Base-by-base conservation (phyloP, 306 rosid genomes). In the Adenanthera pavonina region DNA sequence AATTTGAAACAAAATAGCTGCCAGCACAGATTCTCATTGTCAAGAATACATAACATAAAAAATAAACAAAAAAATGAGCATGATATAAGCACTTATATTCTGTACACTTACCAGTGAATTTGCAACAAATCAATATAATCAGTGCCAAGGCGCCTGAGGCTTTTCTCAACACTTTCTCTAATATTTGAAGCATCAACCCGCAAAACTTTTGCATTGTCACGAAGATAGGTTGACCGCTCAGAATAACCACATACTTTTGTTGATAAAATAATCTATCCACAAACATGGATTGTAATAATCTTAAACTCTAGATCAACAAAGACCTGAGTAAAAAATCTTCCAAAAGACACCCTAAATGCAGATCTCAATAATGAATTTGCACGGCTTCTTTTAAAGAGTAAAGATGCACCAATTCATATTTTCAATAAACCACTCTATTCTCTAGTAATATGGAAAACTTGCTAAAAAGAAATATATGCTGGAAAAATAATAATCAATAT, bases 121-220 rank as follows among this genome's bases (percentile, higher is more conserved):
- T 93, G 99, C 87, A 93, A 83, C 68, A 95, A 84, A 83, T 93
- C 99, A 80, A 95, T 93, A 91, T 95, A 92, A 77, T 95, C 98
- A 75, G 97, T 93, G 80, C 91, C 91, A 19, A 95, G 98, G 71
- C 96, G 97, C 84, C 88, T 87, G 8, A 93, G 97, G 80, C 97
- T 95, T 87, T 93, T 93, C 93, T 93, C 99, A 25, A 95, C 99
- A 79, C 98, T 92, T 85, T 92, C 99, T 87, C 57, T 92, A 56
- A 95, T 89, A 85, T 95, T 95, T 67, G 76, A 85, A 83, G 92
- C 89, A 85, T 95, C 98, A 68, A 95, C 99, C 81, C 96, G 88
- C 86, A 88, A 81, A 77, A 89, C 81, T 34, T 81, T 79, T 3
- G 91, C 90, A 79, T 90, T 92, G 69, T 93, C 97, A 20, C 96